Evolutionary conservation across 2,329 filamentous ascomycete genomes (phyloP).

Genomic region (Macrophomina pseudophaseolina): DNA sequence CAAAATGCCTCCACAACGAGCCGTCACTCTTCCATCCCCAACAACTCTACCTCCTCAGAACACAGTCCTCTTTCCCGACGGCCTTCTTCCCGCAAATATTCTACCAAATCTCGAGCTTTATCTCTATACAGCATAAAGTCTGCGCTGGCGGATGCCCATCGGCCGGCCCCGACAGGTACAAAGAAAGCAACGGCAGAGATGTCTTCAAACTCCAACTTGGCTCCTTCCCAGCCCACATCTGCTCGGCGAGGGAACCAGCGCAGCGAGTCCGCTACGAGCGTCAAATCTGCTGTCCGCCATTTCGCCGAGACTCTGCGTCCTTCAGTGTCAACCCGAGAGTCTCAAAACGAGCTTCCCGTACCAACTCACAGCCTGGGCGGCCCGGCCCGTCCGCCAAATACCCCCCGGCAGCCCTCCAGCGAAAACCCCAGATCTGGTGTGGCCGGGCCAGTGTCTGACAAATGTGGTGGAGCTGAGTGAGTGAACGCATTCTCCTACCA

Average conservation of each 20-base stretch:
- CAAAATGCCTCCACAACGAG: background rate
- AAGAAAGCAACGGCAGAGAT: constrained; percentile 6
- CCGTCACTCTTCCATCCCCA: background rate
- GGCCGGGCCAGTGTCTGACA: constrained; percentile 6
- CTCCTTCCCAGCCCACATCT: constrained; percentile 5
- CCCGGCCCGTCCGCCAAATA: constrained; percentile 19
- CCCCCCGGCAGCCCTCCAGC: constrained; percentile 6
- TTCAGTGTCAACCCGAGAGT: constrained; percentile 17
- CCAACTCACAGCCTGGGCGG: background rate
- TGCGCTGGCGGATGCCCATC: constrained; percentile 12
- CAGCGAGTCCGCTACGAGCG: constrained; percentile 10
- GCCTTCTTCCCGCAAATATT: constrained; percentile 4
- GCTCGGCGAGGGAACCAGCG: background rate
- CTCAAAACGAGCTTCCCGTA: constrained; percentile 22
- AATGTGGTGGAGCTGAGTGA: constrained; percentile 6
- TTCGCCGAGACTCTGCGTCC: constrained; percentile 13
- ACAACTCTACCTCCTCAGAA: background rate
- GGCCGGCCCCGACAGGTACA: background rate
- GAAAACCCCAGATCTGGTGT: constrained; percentile 22
- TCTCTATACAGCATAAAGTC: constrained; percentile 20
- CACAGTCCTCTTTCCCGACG: background rate
- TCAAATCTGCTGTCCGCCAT: constrained; percentile 8
- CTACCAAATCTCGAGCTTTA: constrained; percentile 6
- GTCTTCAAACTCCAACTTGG: constrained; percentile 2
- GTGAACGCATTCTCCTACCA: background rate